These are phyloP conservation scores for Tolypocladium tundrense DNA, from an alignment of 2,329 filamentous ascomycete species.

Conservation along the genomic window DNA sequence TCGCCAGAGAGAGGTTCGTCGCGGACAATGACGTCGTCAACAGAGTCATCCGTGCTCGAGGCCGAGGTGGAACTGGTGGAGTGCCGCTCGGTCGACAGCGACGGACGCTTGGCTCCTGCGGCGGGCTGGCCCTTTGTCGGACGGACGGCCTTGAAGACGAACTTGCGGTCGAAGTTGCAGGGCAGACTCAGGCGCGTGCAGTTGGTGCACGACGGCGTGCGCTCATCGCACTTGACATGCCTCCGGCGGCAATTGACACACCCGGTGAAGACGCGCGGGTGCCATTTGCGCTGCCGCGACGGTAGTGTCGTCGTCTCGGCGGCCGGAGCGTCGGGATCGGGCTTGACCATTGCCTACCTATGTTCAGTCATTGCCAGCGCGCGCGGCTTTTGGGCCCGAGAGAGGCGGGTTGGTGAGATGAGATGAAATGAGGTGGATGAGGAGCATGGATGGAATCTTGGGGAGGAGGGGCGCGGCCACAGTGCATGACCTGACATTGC, in stretches of 20 bases:
- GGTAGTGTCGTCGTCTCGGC: slow-evolving; percentile 1
- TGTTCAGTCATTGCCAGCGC: slow-evolving; percentile 1
- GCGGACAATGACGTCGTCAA: neutral
- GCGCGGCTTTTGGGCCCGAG: neutral
- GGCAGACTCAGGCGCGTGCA: slow-evolving; percentile 17
- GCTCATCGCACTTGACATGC: slow-evolving; percentile 17
- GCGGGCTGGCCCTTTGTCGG: slow-evolving; percentile 1
- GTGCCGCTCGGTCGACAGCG: neutral
- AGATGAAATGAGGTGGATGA: neutral
- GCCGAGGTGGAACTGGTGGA: neutral
- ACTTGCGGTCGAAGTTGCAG: slow-evolving; percentile 9
- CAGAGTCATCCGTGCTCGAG: neutral
- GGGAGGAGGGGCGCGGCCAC: neutral
- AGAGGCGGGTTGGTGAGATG: neutral
- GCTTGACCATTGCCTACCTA: slow-evolving; percentile 6
- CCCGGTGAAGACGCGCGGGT: slow-evolving; percentile 28
- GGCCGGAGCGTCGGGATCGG: slow-evolving; percentile 3
- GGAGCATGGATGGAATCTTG: neutral
- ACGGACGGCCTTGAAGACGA: slow-evolving; percentile 7
- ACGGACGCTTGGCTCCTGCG: neutral
- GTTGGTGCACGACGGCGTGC: slow-evolving; percentile 24
- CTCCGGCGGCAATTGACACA: slow-evolving; percentile 28
- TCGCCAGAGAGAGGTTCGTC: neutral
- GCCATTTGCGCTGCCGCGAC: slow-evolving; percentile 17
- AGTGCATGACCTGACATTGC: neutral